Evolutionary conservation across 106 monocot genomes (phyloP).

Genomic region (Apostasia shenzhenica): DNA sequence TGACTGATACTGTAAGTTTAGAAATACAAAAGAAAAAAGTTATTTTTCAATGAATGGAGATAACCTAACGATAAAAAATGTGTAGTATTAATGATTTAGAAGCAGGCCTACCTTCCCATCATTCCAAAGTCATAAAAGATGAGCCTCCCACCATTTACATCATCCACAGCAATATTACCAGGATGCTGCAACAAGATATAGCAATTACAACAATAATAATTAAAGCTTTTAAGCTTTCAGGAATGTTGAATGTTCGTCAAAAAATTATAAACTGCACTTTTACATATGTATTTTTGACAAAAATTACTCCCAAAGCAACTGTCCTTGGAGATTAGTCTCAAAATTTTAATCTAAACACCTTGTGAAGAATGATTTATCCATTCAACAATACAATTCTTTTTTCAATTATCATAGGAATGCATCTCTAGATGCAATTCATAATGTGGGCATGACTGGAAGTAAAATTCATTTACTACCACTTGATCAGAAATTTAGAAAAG

Average conservation of each 20-base stretch:
- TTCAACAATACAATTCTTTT: background rate
- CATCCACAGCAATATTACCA: constrained; percentile 99
- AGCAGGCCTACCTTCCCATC: constrained; percentile 85
- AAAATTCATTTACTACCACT: no score
- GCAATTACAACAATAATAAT: background rate
- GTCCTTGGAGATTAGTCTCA: no score
- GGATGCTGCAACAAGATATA: constrained; percentile 64
- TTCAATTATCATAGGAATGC: background rate
- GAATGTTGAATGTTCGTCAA: no score
- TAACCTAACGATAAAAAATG: background rate
- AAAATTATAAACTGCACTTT: no score
- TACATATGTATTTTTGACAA: no score
- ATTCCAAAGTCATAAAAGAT: constrained; percentile 99
- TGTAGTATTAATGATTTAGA: background rate
- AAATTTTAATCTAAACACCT: no score
- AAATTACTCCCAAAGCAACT: no score
- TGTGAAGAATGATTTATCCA: background rate
- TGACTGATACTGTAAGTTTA: constrained; percentile 77
- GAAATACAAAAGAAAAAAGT: background rate
- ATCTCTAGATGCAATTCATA: background rate
- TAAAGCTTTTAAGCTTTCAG: no score
- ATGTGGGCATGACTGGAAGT: no score
- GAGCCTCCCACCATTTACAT: constrained; percentile 95
- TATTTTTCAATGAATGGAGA: background rate
- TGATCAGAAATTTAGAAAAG: no score